Evolutionary conservation across 768 basidiomycete species (phyloP).

Genomic region (Steccherinum ochraceum): DNA sequence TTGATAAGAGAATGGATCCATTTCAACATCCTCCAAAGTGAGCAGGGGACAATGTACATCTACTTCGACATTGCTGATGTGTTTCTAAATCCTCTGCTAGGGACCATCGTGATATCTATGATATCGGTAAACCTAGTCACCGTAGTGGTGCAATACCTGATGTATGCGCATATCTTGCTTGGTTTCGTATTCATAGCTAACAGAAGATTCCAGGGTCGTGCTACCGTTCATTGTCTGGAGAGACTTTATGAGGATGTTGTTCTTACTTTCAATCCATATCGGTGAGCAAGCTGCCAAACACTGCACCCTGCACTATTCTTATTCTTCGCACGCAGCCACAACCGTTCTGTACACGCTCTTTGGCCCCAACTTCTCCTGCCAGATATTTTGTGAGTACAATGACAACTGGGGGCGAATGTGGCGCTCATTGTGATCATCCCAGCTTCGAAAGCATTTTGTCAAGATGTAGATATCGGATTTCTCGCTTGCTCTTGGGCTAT

Average conservation of each 20-base stretch:
- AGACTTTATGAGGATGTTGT: slow-evolving; percentile 19
- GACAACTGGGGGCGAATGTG: too few species aligned
- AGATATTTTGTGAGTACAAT: slow-evolving; percentile 18
- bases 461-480: slow-evolving; percentile 11
- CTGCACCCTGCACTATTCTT: neutral
- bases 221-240: slow-evolving; percentile 17
- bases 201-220: slow-evolving; percentile 22
- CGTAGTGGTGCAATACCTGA: slow-evolving; percentile 21
- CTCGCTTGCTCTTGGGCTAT: slow-evolving; percentile 15
- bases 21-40: slow-evolving; percentile 15
- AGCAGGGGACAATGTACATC: too few species aligned
- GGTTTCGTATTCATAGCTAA: too few species aligned
- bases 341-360: slow-evolving; percentile 17
- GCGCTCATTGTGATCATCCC: neutral
- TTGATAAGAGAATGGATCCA: slow-evolving; percentile 17
- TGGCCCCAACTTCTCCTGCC: slow-evolving; percentile 15
- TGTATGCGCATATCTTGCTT: slow-evolving; percentile 11
- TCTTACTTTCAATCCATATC: slow-evolving; percentile 15
- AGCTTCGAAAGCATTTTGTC: slow-evolving; percentile 17
- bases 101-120: slow-evolving; percentile 14
- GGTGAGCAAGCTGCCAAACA: slow-evolving; percentile 10
- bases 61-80: too few species aligned
- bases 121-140: slow-evolving; percentile 16
- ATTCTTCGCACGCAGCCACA: slow-evolving; percentile 7
- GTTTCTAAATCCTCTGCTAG: too few species aligned